Conservation (phyloP, 1,139 yeast species). For the Saccharomyces pastorianus region DNA sequence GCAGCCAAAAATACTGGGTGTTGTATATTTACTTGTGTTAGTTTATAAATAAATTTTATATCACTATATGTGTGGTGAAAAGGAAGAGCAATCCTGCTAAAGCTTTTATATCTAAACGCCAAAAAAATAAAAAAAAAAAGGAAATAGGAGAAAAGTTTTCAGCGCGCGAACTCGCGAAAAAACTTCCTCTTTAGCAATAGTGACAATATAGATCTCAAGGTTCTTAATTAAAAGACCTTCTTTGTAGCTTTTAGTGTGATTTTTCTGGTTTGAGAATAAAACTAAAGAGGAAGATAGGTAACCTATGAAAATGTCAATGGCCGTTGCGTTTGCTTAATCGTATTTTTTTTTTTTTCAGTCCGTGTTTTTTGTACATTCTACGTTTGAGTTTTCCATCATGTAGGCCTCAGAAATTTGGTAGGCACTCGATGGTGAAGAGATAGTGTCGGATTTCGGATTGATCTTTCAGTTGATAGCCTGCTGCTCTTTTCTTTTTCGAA, state of each 20-base stretch:
- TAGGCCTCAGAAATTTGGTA: not conserved
- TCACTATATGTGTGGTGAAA: not conserved
- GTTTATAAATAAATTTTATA: not conserved
- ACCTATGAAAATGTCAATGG: not conserved
- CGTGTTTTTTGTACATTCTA: not conserved
- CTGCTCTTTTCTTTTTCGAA: not conserved
- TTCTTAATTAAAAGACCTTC: not conserved
- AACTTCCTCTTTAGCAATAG: not conserved
- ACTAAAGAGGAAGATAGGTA: not conserved
- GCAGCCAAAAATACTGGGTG: slow-evolving; percentile 11
- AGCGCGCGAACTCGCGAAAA: not conserved
- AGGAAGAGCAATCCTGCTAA: not conserved
- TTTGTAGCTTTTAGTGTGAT: not conserved
- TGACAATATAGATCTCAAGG: not conserved
- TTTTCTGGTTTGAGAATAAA: not conserved
- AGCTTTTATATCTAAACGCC: not conserved
- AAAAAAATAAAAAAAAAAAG: not conserved
- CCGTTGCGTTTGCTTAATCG: not conserved
- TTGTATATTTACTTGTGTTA: not conserved
- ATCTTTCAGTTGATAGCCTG: not conserved
- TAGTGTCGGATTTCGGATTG: not conserved
- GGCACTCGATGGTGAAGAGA: not conserved
- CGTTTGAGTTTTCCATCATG: not conserved
- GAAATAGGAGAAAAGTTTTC: not conserved
- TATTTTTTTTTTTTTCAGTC: not conserved